Base-by-base conservation (phyloP, 352 stramenopile species). In the Phytophthora agathidicida region DNA sequence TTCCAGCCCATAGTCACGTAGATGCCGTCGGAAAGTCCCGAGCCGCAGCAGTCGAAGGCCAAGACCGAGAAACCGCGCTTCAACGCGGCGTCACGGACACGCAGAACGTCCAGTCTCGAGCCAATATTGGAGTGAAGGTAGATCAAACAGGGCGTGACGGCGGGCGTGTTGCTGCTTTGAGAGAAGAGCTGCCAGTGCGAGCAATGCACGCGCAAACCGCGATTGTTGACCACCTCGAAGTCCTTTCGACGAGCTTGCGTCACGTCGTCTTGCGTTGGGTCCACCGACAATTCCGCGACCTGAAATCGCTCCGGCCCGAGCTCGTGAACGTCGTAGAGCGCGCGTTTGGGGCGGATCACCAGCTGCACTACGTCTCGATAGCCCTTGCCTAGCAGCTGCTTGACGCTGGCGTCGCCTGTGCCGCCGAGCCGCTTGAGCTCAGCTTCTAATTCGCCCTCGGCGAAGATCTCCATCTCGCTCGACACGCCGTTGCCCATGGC, bases 1-100 rank as follows among this genome's bases (percentile, higher is more conserved):
- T 92, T 92, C 82, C 82, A 94, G 32, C 87, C 87, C 75, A 93
- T 89, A 4, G 85, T 96, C 51, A 96, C 85, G 62, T 91, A 94
- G 32, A 92, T 75, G 26, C 85, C 87, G 49, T 94, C 87, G 20
- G 78, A 91, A 10, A 80, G 54, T 0, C 85, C 87, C 5, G 85
- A 94, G 45, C 87, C 87, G 19, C 76, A 90, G 47, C 75, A 94
- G 68, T 96, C 87, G 48, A 96, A 94, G 3, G 85, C 75, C 26
- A 92, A 53, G 37, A 96, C 78, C 7, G 85, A 93, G 35, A 94
- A 89, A 39, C 86, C 83, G 2, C 83, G 69, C n/a, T 53, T 48
- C 7, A 96, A 54, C 7, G 82, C 83, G 9, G 75, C 46, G 32
- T 92, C 73, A 2, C 83, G 83, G 24, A 93, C 54, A n/a, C 80